Conservation (phyloP, 441 rosid genomes). For the Populus trichocarpa region DNA sequence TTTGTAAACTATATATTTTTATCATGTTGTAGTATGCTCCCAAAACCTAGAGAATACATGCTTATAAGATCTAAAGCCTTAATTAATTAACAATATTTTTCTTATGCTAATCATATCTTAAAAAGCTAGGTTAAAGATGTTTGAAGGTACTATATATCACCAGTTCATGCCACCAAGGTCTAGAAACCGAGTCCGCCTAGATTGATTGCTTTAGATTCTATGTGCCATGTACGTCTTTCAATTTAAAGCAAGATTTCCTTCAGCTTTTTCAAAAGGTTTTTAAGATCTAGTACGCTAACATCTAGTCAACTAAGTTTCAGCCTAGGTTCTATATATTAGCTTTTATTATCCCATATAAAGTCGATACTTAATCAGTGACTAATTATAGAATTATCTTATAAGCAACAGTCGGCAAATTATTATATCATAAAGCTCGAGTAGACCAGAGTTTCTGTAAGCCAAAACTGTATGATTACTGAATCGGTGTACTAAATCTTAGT, state of each 20-base stretch:
- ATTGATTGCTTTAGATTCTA: slow-evolving; percentile 33
- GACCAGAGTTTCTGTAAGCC: neutral
- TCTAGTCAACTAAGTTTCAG: slow-evolving; percentile 21
- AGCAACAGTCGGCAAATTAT: neutral
- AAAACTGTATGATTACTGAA: neutral
- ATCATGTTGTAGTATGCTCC: slow-evolving; percentile 15
- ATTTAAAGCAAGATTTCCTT: slow-evolving; percentile 27
- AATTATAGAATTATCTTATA: too few relatives aligned
- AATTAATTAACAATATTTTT: slow-evolving; percentile 28
- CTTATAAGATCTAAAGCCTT: slow-evolving; percentile 32
- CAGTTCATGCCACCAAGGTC: slow-evolving; percentile 33
- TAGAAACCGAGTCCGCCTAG: slow-evolving; percentile 34
- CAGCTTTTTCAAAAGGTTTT: slow-evolving; percentile 23
- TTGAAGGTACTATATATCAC: slow-evolving; percentile 27
- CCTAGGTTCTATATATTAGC: neutral
- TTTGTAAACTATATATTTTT: neutral
- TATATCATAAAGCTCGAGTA: neutral
- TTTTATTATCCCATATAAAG: too few relatives aligned
- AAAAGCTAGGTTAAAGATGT: slow-evolving; percentile 32
- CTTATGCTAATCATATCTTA: slow-evolving; percentile 26
- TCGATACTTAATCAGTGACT: neutral
- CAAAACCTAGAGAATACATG: slow-evolving; percentile 27
- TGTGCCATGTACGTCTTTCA: slow-evolving; percentile 1
- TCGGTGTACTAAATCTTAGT: too few relatives aligned
- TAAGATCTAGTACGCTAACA: neutral